These are phyloP conservation scores for Micractinium conductrix DNA, from an alignment of 139 green algal genomes.

Conservation along the genomic window DNA sequence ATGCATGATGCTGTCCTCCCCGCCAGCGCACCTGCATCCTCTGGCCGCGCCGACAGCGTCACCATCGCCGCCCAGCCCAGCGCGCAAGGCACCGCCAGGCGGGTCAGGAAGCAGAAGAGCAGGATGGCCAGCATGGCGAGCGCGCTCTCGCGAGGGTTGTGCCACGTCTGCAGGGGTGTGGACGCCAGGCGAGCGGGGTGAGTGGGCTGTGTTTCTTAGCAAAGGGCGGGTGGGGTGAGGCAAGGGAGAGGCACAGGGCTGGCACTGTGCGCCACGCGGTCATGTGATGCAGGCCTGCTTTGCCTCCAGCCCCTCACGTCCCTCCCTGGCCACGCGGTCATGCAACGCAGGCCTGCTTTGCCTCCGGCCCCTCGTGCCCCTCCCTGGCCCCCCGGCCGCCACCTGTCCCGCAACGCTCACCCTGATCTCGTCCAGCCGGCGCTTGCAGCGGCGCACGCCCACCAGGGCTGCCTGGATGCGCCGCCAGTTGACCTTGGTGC, in stretches of 20 bases:
- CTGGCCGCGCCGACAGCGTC: neutral
- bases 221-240: too few relatives aligned
- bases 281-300: too few relatives aligned
- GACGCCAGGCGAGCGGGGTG: too few relatives aligned
- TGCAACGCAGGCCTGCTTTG: neutral
- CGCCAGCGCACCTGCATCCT: neutral
- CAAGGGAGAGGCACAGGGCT: too few relatives aligned
- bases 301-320: too few relatives aligned
- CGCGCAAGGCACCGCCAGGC: slow-evolving; percentile 6
- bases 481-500: slow-evolving; percentile 32
- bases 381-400: too few relatives aligned
- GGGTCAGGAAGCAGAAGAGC: slow-evolving; percentile 14
- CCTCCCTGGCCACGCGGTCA: too few relatives aligned
- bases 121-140: neutral
- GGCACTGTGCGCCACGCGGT: too few relatives aligned
- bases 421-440: slow-evolving; percentile 16
- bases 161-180: slow-evolving; percentile 20
- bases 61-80: slow-evolving; percentile 27
- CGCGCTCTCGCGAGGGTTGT: slow-evolving; percentile 34
- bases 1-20: too few relatives aligned
- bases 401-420: neutral
- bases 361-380: too few relatives aligned
- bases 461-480: slow-evolving; percentile 29
- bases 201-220: too few relatives aligned
- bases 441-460: slow-evolving; percentile 7